Percentiles rank a stretch among this genome's conserved stretches.
These are phyloP conservation scores for Beta corolliflora DNA, from an alignment of 179 eudicot species.

Conservation along the genomic window DNA sequence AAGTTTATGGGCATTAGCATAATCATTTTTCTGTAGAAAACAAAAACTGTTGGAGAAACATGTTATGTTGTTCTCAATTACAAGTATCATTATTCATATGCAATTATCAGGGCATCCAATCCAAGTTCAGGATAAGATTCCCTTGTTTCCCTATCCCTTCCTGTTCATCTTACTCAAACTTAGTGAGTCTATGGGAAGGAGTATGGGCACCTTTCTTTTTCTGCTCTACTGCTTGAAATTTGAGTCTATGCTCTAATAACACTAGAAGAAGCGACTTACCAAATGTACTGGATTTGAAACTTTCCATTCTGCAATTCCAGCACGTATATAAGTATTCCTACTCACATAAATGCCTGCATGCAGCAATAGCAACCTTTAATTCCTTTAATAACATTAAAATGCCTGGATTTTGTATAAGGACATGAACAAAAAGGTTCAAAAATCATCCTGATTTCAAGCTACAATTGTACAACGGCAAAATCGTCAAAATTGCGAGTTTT, in stretches of 20 bases:
- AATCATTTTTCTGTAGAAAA: background rate
- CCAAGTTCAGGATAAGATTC: background rate
- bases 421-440: background rate
- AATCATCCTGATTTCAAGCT: background rate
- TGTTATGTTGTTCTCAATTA: background rate
- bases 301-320: constrained; percentile 94
- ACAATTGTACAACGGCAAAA: background rate
- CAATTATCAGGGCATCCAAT: background rate
- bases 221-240: background rate
- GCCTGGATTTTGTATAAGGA: background rate
- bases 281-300: constrained; percentile 84
- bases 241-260: background rate
- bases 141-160: background rate
- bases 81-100: background rate
- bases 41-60: background rate
- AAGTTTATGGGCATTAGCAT: background rate
- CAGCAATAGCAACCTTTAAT: background rate
- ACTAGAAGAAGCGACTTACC: constrained; percentile 45
- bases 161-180: background rate
- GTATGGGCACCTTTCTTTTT: background rate
- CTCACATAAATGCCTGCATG: constrained; percentile 84
- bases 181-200: background rate
- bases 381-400: background rate
- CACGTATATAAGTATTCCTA: constrained; percentile 87
- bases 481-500: background rate